phyloP scores from a whole-genome alignment of 164 flowering plant genomes.

The Kingdonia uniflora region DNA sequence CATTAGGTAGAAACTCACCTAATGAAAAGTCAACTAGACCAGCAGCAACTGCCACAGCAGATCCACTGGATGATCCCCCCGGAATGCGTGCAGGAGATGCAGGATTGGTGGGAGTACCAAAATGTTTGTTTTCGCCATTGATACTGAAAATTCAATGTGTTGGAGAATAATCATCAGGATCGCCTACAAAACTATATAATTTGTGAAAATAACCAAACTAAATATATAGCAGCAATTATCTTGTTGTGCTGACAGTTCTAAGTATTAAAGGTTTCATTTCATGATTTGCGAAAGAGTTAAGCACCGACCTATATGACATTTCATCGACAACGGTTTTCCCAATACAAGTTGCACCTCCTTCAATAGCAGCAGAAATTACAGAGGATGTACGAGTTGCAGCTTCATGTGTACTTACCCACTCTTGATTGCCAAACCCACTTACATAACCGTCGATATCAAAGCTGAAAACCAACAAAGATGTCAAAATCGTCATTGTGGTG shows the following conservation, averaged over 20 bases:
- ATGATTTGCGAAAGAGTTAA: not conserved
- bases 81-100: constrained; percentile 47
- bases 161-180: too few relatives aligned
- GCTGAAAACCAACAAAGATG: constrained; percentile 29
- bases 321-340: constrained; percentile 90
- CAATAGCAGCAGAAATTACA: constrained; percentile 57
- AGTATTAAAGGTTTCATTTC: too few relatives aligned
- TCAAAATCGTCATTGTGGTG: not conserved
- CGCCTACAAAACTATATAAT: too few relatives aligned
- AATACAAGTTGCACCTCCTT: constrained; percentile 84
- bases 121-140: constrained; percentile 77
- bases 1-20: constrained; percentile 36
- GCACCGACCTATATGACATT: constrained; percentile 61
- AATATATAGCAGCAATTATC: not conserved
- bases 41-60: constrained; percentile 91
- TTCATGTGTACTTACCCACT: constrained; percentile 78
- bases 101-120: constrained; percentile 82
- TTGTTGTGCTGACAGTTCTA: not conserved
- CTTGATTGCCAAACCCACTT: constrained; percentile 87
- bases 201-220: not conserved
- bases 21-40: constrained; percentile 73
- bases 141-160: constrained; percentile 35
- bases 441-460: constrained; percentile 81
- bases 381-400: constrained; percentile 54
- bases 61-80: constrained; percentile 92